Evolutionary conservation across 805 yeast species (phyloP), one percentile per base, ranked within the genome.

Genomic region (Wickerhamiella hasegawae): DNA sequence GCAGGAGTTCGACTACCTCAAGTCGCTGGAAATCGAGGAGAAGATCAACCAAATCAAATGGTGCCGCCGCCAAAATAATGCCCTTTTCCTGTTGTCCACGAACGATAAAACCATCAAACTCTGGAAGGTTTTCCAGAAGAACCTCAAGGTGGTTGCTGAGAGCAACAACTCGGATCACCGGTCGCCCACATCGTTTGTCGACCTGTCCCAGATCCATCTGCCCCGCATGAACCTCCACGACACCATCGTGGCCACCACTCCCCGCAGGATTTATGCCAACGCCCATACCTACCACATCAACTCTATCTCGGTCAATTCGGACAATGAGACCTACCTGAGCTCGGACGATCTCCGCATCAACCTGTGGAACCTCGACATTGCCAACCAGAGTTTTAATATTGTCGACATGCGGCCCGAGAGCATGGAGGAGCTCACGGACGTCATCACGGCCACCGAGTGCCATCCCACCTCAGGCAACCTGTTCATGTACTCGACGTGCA

Each of bases 371-470:
- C 65, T 85, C 46, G 84, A 82, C 36, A 80, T 84, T 47, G 83
- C 95, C 16, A 94, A 87, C 58, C 95, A 87, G 61, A 73, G 85
- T 49, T 90, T 90, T 60, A 92, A 90, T 58, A 90, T 90, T 45
- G 97, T 90, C 39, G 98, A 90, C 60, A 90, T 90, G 52, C 84
- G 92, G 57, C 99, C 99, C 8, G 81, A 84, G 5, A 84, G 84
- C 58, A 92, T 90, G 98, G 99, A 90, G 63, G 99, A 90, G 60
- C 69, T 90, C 49, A 87, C 98, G 8, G 98, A 90, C 58, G 98
- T 90, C 35, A 87, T 90, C 45, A 90, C 99, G 14, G 71, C 85
- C 51, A 92, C 97, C 2, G 94, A 85, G 56, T 90, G 90, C 63
- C 97, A 92, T 57, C 98, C 99, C 12, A 60, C 64, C 31, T 75